Evolutionary conservation across 2,329 filamentous ascomycete species (phyloP).

Genomic region (Aspergillus puulaauensis): DNA sequence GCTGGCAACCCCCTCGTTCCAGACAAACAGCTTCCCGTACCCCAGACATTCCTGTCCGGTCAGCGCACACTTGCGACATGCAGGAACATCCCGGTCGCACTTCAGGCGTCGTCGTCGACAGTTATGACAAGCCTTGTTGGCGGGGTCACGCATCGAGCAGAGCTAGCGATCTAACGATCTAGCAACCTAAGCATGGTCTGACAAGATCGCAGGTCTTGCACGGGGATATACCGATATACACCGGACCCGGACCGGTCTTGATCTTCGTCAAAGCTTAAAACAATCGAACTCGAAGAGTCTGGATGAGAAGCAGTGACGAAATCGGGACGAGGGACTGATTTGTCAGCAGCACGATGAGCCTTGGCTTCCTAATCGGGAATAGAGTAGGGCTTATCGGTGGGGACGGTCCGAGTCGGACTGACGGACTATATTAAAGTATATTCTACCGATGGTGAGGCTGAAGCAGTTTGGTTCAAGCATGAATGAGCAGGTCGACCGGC

Average conservation of each 20-base stretch:
- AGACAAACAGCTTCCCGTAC: constrained; percentile 13
- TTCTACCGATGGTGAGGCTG: background rate
- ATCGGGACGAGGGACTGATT: background rate
- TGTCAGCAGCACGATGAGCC: background rate
- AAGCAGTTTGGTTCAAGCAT: background rate
- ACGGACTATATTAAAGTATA: no score
- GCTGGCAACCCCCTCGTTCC: constrained; percentile 14
- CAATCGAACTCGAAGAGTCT: no score
- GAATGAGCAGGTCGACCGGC: no score
- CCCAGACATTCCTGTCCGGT: constrained; percentile 11
- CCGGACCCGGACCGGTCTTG: no score
- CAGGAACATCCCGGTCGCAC: constrained; percentile 7
- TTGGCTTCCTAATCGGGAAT: background rate
- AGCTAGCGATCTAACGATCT: background rate
- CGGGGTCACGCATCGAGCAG: background rate
- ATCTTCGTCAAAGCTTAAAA: no score
- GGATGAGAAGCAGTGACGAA: background rate
- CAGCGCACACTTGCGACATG: constrained; percentile 3
- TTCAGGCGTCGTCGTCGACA: constrained; percentile 11
- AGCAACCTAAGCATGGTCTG: background rate
- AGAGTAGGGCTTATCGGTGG: background rate
- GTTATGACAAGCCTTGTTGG: constrained; percentile 12
- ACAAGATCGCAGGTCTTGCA: background rate
- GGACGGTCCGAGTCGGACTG: no score
- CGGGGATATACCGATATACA: no score